These are phyloP conservation scores for Sapria himalayana DNA, from an alignment of 345 rosid genomes.

Conservation along the genomic window DNA sequence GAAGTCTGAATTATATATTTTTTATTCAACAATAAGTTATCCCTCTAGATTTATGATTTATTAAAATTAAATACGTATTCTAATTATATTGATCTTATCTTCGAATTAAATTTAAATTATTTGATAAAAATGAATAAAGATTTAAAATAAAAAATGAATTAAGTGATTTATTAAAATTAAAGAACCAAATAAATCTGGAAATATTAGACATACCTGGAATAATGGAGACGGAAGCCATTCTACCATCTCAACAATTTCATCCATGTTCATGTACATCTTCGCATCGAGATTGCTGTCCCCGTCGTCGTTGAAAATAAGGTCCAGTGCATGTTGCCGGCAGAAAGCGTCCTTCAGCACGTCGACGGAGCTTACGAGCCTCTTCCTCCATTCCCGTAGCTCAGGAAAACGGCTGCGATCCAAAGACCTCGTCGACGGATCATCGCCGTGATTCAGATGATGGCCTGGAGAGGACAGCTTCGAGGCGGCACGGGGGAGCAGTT, in stretches of 20 bases:
- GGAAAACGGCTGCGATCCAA: slow-evolving; percentile 82
- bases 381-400: slow-evolving; percentile 98
- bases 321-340: slow-evolving; percentile 94
- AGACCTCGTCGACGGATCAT: slow-evolving; percentile 50
- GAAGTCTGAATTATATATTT: too few species aligned
- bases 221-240: slow-evolving; percentile 81
- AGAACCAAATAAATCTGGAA: neutral
- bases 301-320: slow-evolving; percentile 91
- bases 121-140: too few species aligned
- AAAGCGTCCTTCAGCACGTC: slow-evolving; percentile 80
- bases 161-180: neutral
- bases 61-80: too few species aligned
- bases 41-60: too few species aligned
- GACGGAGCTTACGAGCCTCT: slow-evolving; percentile 62
- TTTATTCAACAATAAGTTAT: too few species aligned
- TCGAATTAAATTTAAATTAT: too few species aligned
- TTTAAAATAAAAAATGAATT: too few species aligned
- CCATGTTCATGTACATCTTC: slow-evolving; percentile 76
- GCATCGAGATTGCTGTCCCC: slow-evolving; percentile 89
- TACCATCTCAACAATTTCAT: slow-evolving; percentile 45
- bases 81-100: too few species aligned
- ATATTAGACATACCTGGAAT: slow-evolving; percentile 50
- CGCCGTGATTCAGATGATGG: slow-evolving; percentile 34
- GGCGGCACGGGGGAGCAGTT: slow-evolving; percentile 94
- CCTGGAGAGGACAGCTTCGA: slow-evolving; percentile 71